Conservation (phyloP, 1,284 basidiomycete genomes). For the Sphaerobolus stellatus region DNA sequence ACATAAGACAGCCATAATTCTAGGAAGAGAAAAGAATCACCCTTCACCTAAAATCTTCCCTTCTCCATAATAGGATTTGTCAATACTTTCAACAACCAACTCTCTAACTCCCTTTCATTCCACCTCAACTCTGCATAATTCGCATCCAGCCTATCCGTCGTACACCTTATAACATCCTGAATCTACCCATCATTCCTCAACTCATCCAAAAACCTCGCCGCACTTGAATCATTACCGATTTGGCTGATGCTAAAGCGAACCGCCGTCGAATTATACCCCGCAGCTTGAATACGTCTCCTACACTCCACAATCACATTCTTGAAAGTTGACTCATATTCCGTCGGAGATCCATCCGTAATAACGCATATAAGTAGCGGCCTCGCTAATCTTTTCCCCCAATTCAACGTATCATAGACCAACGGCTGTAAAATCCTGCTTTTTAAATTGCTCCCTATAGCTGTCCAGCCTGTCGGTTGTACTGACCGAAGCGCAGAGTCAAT, state of each 20-base stretch:
- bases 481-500: background rate
- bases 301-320: constrained; percentile 5
- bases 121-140: background rate
- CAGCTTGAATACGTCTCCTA: background rate
- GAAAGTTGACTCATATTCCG: background rate
- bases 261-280: constrained; percentile 2
- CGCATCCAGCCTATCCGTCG: background rate
- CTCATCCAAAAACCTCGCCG: background rate
- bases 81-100: constrained; percentile 5
- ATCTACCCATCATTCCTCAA: background rate
- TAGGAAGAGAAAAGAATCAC: too few relatives aligned
- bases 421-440: background rate
- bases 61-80: background rate
- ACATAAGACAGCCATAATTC: too few relatives aligned
- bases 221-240: background rate
- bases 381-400: too few relatives aligned
- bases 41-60: too few relatives aligned
- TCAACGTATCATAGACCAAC: constrained; percentile 1
- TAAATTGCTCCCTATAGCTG: constrained; percentile 6
- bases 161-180: background rate
- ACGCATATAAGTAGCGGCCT: constrained; percentile 7
- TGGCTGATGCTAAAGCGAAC: constrained; percentile 6
- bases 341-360: constrained; percentile 7
- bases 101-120: background rate
- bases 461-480: background rate